Evolutionary conservation across 306 rosid genomes (phyloP), one percentile per base, ranked within the genome.

Genomic region (Ziziphus jujuba): DNA sequence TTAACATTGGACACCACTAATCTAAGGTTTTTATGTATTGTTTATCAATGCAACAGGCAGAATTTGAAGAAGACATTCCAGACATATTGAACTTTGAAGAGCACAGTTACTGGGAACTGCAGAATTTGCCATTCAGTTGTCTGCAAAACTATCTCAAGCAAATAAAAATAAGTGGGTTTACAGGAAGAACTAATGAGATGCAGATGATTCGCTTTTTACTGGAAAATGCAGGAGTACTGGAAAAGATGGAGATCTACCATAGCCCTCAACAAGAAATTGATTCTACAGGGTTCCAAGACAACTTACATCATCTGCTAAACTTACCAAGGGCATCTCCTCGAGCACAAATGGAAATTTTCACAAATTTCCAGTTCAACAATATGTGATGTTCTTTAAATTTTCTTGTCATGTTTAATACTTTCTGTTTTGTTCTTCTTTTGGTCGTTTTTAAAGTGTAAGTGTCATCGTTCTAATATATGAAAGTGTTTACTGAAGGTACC

Each of bases 41-140:
- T 51, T 65, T 9, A 31, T 31, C 31, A 65, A 65, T 53, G 47
- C 23, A 17, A 65, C 70, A 51, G 70, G 45, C 45, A 31, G 70
- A 19, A 40, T 51, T 65, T 47, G n/a, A 50, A 51, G 70, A 65
- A 19, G 58, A 49, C 36, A 34, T 65, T 51, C 70, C 70, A 6
- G 25, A 31, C 44, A 50, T 65, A 49, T 34, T 65, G n/a, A 44
- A 65, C 59, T 65, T 65, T n/a, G 58, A 51, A 34, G 70, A 65
- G 70, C 19, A 65, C 28, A 65, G 33, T 59, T 51, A 65, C 28
- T 65, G 70, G 70, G 28, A 65, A 19, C 17, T 21, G 13, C 70
- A 65, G 58, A 8, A 13, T 20, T 36, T 51, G 45, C 49, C 70
- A 49, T 51, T 49, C 59, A 7, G 33, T 20, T 65, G 70, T 36